These are phyloP conservation scores for Lactarius trivialis DNA, from an alignment of 768 basidiomycete genomes.

Conservation along the genomic window DNA sequence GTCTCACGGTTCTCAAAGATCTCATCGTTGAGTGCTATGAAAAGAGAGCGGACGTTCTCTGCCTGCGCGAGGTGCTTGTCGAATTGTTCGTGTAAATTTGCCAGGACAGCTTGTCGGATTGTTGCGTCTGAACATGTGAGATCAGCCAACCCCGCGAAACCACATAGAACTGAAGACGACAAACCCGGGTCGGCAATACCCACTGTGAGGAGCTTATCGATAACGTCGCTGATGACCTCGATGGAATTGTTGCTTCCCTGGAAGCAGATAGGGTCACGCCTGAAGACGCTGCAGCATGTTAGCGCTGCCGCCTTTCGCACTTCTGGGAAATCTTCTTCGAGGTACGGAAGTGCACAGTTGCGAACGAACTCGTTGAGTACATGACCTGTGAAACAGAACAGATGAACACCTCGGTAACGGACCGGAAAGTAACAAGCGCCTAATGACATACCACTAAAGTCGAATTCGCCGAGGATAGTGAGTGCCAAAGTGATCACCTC, in stretches of 20 bases:
- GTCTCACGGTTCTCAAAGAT: constrained; percentile 88
- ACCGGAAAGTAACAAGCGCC: not conserved
- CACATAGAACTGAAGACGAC: constrained; percentile 3
- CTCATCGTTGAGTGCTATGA: constrained; percentile 96
- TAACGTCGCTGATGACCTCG: constrained; percentile 95
- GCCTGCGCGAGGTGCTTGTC: constrained; percentile 97
- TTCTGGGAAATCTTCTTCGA: constrained; percentile 87
- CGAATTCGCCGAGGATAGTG: constrained; percentile 81
- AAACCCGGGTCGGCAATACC: constrained; percentile 94
- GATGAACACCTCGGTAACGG: constrained; percentile 4
- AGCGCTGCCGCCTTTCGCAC: constrained; percentile 85
- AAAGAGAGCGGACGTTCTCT: constrained; percentile 94
- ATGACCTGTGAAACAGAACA: constrained; percentile 54
- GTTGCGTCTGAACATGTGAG: constrained; percentile 29
- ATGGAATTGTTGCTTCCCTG: constrained; percentile 95
- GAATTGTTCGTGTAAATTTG: constrained; percentile 84
- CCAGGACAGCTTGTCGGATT: constrained; percentile 83
- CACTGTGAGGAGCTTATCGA: constrained; percentile 91
- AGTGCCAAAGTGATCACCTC: constrained; percentile 78
- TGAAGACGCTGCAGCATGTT: constrained; percentile 87
- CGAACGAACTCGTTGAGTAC: constrained; percentile 94
- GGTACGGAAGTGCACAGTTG: constrained; percentile 81
- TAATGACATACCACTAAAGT: constrained; percentile 71
- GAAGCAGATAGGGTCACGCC: constrained; percentile 91
- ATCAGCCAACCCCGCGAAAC: not conserved